A percentile compares a stretch with the other conserved stretches of the same genome.
Conservation (phyloP, 2,329 filamentous ascomycete species). For the Rhinocladiella similis region DNA sequence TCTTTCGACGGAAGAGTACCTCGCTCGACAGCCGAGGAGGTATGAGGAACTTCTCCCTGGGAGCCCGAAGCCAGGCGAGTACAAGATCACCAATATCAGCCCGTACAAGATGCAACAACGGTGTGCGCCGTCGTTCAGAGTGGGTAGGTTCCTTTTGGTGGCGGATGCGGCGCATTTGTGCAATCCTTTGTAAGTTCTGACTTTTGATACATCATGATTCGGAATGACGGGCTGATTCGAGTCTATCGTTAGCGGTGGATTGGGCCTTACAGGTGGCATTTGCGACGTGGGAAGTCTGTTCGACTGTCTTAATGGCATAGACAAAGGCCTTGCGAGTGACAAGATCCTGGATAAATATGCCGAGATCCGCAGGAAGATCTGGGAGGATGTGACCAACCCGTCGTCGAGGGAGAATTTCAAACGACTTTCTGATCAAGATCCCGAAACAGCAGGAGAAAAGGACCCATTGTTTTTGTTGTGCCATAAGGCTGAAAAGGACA, state of each 20-base stretch:
- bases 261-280: constrained; percentile 64
- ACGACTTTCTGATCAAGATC: constrained; percentile 35
- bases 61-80: constrained; percentile 57
- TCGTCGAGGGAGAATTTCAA: constrained; percentile 43
- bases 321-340: constrained; percentile 40
- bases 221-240: constrained; percentile 25
- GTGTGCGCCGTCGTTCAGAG: constrained; percentile 56
- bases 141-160: constrained; percentile 57
- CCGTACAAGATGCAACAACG: constrained; percentile 64
- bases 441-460: constrained; percentile 35
- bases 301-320: constrained; percentile 55
- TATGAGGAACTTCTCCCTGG: constrained; percentile 61
- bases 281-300: constrained; percentile 63
- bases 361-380: constrained; percentile 37
- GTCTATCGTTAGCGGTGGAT: constrained; percentile 54
- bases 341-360: constrained; percentile 47
- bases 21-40: constrained; percentile 53
- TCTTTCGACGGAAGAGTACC: constrained; percentile 54
- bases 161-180: constrained; percentile 59
- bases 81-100: constrained; percentile 57
- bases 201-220: neutral
- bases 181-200: constrained; percentile 45
- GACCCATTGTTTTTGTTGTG: constrained; percentile 23
- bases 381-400: constrained; percentile 41
- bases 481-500: neutral